Evolutionary conservation across 2,329 filamentous ascomycete species (phyloP).

Genomic region (Fusarium sp.): DNA sequence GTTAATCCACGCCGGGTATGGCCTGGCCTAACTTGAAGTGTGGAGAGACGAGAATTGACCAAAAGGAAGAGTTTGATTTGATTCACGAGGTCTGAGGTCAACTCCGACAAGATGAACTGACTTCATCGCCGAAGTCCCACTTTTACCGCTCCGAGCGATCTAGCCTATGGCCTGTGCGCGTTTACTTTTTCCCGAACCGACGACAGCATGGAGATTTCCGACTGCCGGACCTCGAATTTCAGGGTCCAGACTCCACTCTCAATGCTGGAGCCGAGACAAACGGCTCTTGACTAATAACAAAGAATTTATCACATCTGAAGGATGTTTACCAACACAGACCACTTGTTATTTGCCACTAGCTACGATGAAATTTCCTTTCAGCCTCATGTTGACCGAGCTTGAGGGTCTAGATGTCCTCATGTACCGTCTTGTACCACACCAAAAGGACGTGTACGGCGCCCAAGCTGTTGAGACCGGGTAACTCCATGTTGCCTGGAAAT

Average conservation of each 20-base stretch:
- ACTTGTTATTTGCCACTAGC: slow-evolving; percentile 18
- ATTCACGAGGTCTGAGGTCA: slow-evolving; percentile 3
- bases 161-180: slow-evolving; percentile 25
- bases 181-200: slow-evolving; percentile 35
- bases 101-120: slow-evolving; percentile 19
- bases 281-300: slow-evolving; percentile 5
- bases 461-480: slow-evolving; percentile 3
- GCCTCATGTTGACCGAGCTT: slow-evolving; percentile 11
- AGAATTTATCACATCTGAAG: neutral
- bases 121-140: slow-evolving; percentile 19
- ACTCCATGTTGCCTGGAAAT: slow-evolving; percentile 21
- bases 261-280: neutral
- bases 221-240: slow-evolving; percentile 6
- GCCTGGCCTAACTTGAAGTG: neutral
- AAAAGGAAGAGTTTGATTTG: slow-evolving; percentile 23
- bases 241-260: slow-evolving; percentile 31
- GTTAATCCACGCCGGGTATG: neutral
- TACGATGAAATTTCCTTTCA: neutral
- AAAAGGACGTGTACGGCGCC: slow-evolving; percentile 6
- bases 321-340: slow-evolving; percentile 14
- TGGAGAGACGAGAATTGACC: slow-evolving; percentile 5
- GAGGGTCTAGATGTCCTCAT: slow-evolving; percentile 4
- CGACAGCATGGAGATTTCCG: neutral
- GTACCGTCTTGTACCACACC: slow-evolving; percentile 30
- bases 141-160: neutral